Percentiles rank a stretch among this genome's conserved stretches.
Evolutionary conservation across 495 filamentous ascomycete species (phyloP).

Genomic region (Xylaria grammica): DNA sequence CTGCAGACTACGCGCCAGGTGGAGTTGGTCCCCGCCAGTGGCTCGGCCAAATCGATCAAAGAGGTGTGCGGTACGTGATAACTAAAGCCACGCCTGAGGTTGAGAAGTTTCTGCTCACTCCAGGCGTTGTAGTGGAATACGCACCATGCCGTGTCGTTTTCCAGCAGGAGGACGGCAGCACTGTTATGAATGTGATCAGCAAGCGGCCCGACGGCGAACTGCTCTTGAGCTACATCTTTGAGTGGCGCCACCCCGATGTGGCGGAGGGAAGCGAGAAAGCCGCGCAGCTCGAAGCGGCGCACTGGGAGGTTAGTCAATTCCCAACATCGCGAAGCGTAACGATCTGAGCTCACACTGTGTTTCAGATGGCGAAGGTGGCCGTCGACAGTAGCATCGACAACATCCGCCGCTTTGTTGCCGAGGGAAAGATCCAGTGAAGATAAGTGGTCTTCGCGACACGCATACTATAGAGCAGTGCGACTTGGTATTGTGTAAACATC

Average conservation of each 20-base stretch:
- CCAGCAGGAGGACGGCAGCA: constrained; percentile 43
- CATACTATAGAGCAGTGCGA: background rate
- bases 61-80: constrained; percentile 22
- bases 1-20: constrained; percentile 36
- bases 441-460: background rate
- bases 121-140: constrained; percentile 20
- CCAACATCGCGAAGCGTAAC: background rate
- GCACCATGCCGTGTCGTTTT: constrained; percentile 46
- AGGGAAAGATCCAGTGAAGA: constrained; percentile 36
- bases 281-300: constrained; percentile 33
- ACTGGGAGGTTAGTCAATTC: constrained; percentile 38
- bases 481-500: background rate
- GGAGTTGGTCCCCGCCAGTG: constrained; percentile 34
- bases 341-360: constrained; percentile 22
- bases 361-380: constrained; percentile 45
- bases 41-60: background rate
- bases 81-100: background rate
- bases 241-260: constrained; percentile 41
- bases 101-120: background rate
- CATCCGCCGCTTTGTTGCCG: constrained; percentile 38
- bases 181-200: constrained; percentile 42
- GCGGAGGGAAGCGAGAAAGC: constrained; percentile 37
- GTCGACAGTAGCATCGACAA: constrained; percentile 47
- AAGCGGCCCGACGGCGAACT: constrained; percentile 37
- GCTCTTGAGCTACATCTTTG: constrained; percentile 48